Evolutionary conservation across 148 eudicot genomes (phyloP).

Genomic region (Tetragonia tetragonoides): DNA sequence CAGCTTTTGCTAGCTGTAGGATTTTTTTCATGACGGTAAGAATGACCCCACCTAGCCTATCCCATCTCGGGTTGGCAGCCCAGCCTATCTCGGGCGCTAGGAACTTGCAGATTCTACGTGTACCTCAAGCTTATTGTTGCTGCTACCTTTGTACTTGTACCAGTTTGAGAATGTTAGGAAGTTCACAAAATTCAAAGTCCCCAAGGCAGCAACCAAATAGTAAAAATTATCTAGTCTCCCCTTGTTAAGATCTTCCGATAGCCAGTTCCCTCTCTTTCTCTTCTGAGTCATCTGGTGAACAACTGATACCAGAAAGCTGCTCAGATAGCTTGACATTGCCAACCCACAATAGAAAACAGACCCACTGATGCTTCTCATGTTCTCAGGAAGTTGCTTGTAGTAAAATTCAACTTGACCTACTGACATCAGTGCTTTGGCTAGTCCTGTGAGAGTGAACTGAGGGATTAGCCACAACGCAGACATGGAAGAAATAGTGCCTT

Average conservation of each 20-base stretch:
- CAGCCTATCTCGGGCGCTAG: background rate
- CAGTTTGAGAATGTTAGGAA: constrained; percentile 33
- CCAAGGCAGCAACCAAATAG: constrained; percentile 29
- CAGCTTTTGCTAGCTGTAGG: background rate
- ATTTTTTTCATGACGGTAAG: too few species aligned
- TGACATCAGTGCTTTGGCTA: constrained; percentile 33
- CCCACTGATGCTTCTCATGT: constrained; percentile 40
- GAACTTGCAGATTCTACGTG: background rate
- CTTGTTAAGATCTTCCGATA: constrained; percentile 44
- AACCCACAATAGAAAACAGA: constrained; percentile 25
- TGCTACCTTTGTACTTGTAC: constrained; percentile 37
- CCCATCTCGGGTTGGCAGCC: too few species aligned
- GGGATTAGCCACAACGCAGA: constrained; percentile 35
- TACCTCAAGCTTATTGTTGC: background rate
- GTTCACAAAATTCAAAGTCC: constrained; percentile 28
- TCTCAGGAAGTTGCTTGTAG: constrained; percentile 45
- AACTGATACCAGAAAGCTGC: constrained; percentile 27
- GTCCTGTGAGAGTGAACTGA: constrained; percentile 32
- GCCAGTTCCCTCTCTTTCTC: constrained; percentile 19
- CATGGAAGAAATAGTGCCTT: constrained; percentile 13
- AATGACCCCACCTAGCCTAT: too few species aligned
- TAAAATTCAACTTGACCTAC: constrained; percentile 33
- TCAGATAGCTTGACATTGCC: constrained; percentile 32
- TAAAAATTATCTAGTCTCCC: constrained; percentile 43
- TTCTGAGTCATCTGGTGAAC: constrained; percentile 29